Percentiles rank a stretch among this genome's conserved stretches.
phyloP scores from a whole-genome alignment of 2,329 filamentous ascomycete species.

The Eutypella sp. region DNA sequence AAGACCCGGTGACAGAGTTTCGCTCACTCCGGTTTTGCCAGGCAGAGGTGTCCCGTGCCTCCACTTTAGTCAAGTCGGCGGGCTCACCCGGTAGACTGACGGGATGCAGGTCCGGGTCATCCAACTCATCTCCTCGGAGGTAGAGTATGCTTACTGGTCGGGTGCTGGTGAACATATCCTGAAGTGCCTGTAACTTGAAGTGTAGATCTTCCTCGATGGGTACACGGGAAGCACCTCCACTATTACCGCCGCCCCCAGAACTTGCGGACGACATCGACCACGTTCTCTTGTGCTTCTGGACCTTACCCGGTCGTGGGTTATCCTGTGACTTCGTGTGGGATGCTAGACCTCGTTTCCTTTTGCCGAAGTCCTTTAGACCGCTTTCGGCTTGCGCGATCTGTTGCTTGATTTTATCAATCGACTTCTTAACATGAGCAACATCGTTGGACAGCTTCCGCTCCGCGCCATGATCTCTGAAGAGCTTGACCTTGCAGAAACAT shows the following conservation, averaged over 20 bases:
- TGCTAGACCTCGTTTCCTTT: constrained; percentile 53
- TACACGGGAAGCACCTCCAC: constrained; percentile 37
- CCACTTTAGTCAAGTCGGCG: constrained; percentile 52
- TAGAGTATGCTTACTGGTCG: constrained; percentile 74
- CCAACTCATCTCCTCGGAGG: constrained; percentile 68
- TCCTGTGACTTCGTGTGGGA: constrained; percentile 40
- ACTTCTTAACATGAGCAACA: constrained; percentile 90
- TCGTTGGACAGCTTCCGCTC: constrained; percentile 95
- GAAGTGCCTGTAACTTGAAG: constrained; percentile 69
- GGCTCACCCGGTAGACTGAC: constrained; percentile 67
- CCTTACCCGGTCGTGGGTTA: constrained; percentile 67
- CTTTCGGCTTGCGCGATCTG: constrained; percentile 77
- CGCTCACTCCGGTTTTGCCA: constrained; percentile 50
- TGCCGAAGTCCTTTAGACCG: constrained; percentile 62
- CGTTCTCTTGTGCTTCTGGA: constrained; percentile 84
- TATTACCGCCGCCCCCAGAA: constrained; percentile 45
- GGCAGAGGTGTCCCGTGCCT: constrained; percentile 41
- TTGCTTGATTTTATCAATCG: constrained; percentile 92
- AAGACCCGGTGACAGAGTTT: constrained; percentile 56
- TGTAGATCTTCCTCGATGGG: constrained; percentile 71
- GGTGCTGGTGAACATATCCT: constrained; percentile 87
- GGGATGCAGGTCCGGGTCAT: constrained; percentile 75
- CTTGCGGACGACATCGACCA: constrained; percentile 89
- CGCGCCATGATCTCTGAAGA: constrained; percentile 93
- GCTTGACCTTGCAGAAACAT: constrained; percentile 93